Base-by-base conservation (phyloP, 2,329 filamentous ascomycete species). In the Ophiocordyceps australis region DNA sequence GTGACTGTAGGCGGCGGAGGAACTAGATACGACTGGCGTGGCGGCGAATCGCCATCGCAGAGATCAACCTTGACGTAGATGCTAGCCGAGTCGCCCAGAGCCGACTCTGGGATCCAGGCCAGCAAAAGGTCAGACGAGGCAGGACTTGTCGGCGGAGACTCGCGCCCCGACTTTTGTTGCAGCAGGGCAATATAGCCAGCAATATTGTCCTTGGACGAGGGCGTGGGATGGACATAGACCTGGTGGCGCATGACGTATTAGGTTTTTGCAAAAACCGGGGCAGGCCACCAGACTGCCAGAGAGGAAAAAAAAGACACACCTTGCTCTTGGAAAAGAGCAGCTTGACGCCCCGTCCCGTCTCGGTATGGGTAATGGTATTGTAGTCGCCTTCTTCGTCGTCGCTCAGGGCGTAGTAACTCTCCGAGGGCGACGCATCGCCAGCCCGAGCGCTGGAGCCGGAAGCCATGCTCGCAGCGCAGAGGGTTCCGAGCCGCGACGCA, bases 1-100 rank as follows among this genome's bases (percentile, higher is more conserved):
- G 81, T 86, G 9, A 83, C 77, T 1, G 83, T 82, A 2, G 89
- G 86, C 12, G 86, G 82, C 1, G 85, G 78, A 7, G 89, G 83
- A 0, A 98, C 91, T 18, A 98, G 75, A 41, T 82, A 91, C 7
- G 78, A 78, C 49, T 92, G 82, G 36, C 68, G 77, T 1, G 85
- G 85, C 4, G 83, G 76, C 2, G 77, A 76, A 24, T 81, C 75
- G 30, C 66, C 72, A 34, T 89, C 82, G 30, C 74, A 74, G 12
- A 92, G 66, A 49, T 98, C 91, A 28, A 98, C 86, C 45, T 94
- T 95, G 44, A 91, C 81, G 47, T 98, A 98, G 33, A 83, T 79
- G 48, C 76, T 77, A 34, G 80, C 77, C 14, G 77, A 74, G 42
- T 91, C 80, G 23, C 85, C 85, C 3, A 98, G 66, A 5, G 79